Base-by-base conservation (phyloP, 2,329 filamentous ascomycete genomes). In the Knufia fluminis region DNA sequence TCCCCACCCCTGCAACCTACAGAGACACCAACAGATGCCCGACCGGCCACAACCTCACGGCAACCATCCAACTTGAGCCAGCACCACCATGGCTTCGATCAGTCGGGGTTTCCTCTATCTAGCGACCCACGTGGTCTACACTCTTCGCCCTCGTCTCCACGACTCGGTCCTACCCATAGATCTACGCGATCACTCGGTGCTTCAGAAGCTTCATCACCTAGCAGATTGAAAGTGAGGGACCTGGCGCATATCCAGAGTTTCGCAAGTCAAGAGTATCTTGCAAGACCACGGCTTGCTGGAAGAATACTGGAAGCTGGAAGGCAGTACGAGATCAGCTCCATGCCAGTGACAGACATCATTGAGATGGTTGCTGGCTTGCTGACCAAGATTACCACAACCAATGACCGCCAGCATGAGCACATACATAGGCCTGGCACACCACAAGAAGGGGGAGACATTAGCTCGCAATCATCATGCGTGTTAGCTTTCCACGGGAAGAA, bases 401-500 rank as follows among this genome's bases (percentile, higher is more conserved):
- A 98, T 64, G 92, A 98, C 64, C 73, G 84, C 46, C 90, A 97
- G 65, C 91, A 97, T 67, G 88, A 96, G 64, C 86, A 90, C 55
- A 69, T 95, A 57, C 88, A 96, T 67, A 80, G 88, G 49, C 77
- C 81, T 52, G 77, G 80, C 3, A 73, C 78, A 7, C 71, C 79
- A 3, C 80, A 79, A 56, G 75, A 74, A 40, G 71, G 78, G 7
- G 68, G 71, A n/a, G 75, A 75, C 32, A 68, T 85, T 28, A 80
- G 73, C 57, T 74, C 76, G 19, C 77, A 83, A 59, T 85, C 77
- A 57, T 85, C 72, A 57, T 86, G 74, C 48, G 91, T 98, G 2
- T 76, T 98, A 33, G 91, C 92, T 10, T 98, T 98, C 60, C 92
- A 98, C 63, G 92, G 92, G 57, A 97, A 96, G 70, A 98, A 98